Conservation (phyloP, 1,139 yeast species). For the Dujonia santamariae region DNA sequence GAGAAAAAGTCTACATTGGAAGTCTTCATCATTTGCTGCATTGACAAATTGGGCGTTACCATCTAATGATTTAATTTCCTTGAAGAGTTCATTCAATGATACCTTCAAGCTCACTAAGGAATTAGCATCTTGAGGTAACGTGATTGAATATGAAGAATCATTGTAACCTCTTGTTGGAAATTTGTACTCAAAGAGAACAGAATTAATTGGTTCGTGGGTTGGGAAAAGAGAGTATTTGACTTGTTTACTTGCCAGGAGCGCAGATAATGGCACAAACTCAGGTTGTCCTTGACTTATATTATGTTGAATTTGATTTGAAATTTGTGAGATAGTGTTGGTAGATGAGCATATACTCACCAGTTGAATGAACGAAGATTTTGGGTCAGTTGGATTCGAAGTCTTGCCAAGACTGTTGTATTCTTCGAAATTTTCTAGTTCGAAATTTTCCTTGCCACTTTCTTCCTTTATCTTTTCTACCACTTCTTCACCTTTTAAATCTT, state of each 20-base stretch:
- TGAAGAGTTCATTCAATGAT: constrained; percentile 40
- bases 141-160: constrained; percentile 38
- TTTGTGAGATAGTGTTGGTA: constrained; percentile 22
- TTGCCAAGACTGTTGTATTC: constrained; percentile 27
- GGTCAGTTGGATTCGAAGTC: constrained; percentile 16
- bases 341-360: constrained; percentile 38
- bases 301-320: no score
- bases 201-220: constrained; percentile 22
- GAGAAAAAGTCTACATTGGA: constrained; percentile 41
- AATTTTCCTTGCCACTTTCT: constrained; percentile 4
- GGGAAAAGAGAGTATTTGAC: constrained; percentile 34
- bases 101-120: constrained; percentile 45
- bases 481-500: constrained; percentile 9
- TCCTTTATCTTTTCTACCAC: constrained; percentile 7
- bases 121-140: constrained; percentile 43
- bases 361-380: constrained; percentile 34
- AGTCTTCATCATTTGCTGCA: constrained; percentile 35
- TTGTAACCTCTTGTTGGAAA: constrained; percentile 45
- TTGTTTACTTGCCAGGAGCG: constrained; percentile 24
- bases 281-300: no score
- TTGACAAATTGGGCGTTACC: constrained; percentile 29
- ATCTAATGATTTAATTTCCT: constrained; percentile 33
- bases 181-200: constrained; percentile 43
- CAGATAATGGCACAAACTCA: no score
- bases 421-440: constrained; percentile 9